phyloP scores from a whole-genome alignment of 345 rosid species.

The Nephelium lappaceum region DNA sequence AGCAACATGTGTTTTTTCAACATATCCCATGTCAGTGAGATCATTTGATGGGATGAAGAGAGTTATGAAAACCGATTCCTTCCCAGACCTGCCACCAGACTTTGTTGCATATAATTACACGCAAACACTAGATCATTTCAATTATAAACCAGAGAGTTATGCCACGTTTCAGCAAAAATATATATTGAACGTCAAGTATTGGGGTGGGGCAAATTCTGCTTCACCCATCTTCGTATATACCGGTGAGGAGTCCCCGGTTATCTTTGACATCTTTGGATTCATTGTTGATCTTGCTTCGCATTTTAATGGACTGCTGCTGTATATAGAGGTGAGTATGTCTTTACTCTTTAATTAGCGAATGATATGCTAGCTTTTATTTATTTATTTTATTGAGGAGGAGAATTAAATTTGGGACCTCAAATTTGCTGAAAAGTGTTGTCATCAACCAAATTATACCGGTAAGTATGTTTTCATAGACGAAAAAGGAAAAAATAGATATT shows the following conservation, averaged over 20 bases:
- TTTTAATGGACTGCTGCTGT: conserved; percentile 28
- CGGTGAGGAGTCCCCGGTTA: conserved; percentile 19
- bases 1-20: not conserved
- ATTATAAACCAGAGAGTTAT: conserved; percentile 32
- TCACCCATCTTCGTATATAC: conserved; percentile 21
- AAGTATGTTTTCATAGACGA: no score
- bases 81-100: conserved; percentile 13
- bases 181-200: conserved; percentile 26
- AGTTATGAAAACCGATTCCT: not conserved
- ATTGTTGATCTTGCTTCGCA: conserved; percentile 26
- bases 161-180: conserved; percentile 33
- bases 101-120: conserved; percentile 21
- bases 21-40: conserved; percentile 13
- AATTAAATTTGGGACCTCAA: no score
- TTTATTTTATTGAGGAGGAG: no score
- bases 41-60: not conserved
- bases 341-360: not conserved
- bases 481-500: no score
- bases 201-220: conserved; percentile 28
- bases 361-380: no score
- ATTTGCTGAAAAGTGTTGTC: not conserved
- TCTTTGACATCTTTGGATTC: not conserved
- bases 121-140: conserved; percentile 37
- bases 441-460: no score
- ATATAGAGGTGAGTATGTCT: conserved; percentile 29